Evolutionary conservation across 2,329 filamentous ascomycete genomes (phyloP).

Genomic region (Dactylellina parvicollis): DNA sequence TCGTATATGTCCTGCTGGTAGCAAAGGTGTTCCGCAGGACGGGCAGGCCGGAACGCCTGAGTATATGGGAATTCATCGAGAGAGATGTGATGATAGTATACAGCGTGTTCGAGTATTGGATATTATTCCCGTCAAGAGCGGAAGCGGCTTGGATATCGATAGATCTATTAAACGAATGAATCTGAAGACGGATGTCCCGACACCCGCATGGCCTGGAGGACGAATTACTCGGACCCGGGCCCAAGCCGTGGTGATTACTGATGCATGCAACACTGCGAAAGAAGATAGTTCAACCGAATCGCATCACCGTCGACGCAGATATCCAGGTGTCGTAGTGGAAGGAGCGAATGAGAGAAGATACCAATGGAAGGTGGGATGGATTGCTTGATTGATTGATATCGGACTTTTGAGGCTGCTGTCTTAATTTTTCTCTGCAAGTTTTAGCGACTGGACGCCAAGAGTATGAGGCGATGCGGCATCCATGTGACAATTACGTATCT

Average conservation of each 20-base stretch:
- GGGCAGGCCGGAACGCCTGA: constrained; percentile 35
- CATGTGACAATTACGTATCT: constrained; percentile 2
- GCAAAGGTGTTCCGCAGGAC: constrained; percentile 21
- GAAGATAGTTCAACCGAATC: background rate
- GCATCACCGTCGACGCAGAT: background rate
- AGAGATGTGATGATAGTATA: background rate
- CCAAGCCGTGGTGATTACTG: constrained; percentile 6
- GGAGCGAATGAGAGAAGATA: background rate
- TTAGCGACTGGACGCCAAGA: too few species aligned
- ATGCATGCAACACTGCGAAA: background rate
- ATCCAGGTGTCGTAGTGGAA: background rate
- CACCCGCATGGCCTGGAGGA: constrained; percentile 7
- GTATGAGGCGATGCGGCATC: constrained; percentile 26
- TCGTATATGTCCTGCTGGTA: constrained; percentile 37
- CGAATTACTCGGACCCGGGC: constrained; percentile 2
- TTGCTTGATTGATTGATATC: too few species aligned
- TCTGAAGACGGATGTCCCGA: constrained; percentile 10
- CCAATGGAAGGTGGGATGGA: background rate
- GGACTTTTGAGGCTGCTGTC: too few species aligned
- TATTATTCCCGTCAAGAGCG: background rate
- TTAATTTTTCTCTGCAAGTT: too few species aligned
- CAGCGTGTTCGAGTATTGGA: background rate
- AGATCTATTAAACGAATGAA: background rate
- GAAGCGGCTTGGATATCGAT: background rate
- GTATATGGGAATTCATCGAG: constrained; percentile 18